Conservation (phyloP, 116 monocot species). For the Trichopus zeylanicus region DNA sequence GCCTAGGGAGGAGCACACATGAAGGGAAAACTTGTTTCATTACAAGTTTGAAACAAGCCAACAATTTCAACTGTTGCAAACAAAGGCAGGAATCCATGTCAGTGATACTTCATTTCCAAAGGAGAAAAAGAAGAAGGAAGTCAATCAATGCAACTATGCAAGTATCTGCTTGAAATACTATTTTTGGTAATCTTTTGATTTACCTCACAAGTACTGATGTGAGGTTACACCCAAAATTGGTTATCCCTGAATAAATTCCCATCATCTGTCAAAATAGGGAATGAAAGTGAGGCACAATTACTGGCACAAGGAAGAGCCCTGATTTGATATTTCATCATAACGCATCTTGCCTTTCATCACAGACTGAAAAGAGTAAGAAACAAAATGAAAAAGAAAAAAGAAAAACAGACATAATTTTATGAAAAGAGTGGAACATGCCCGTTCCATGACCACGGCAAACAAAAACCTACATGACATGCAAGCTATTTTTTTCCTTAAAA, state of each 20-base stretch:
- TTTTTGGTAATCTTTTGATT: slow-evolving; percentile 4
- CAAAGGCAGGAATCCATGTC: slow-evolving; percentile 4
- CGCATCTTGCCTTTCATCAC: neutral
- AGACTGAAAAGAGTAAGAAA: neutral
- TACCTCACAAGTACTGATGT: neutral
- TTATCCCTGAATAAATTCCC: slow-evolving; percentile 7
- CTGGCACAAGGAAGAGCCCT: neutral
- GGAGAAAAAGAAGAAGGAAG: neutral
- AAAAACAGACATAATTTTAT: no score
- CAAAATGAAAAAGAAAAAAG: neutral
- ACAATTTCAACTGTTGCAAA: neutral
- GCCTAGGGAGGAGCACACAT: neutral
- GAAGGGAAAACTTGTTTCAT: no score
- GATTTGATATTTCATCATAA: slow-evolving; percentile 11
- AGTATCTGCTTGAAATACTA: slow-evolving; percentile 1
- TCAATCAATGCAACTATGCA: neutral
- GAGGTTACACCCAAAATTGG: slow-evolving; percentile 3
- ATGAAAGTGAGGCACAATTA: neutral
- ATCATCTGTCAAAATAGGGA: slow-evolving; percentile 4
- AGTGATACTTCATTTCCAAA: slow-evolving; percentile 2
- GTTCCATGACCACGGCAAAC: neutral
- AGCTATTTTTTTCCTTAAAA: neutral
- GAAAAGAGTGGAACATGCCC: no score
- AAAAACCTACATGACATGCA: neutral
- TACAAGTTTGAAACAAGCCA: neutral